phyloP scores from a whole-genome alignment of 345 rosid genomes.

The Heritiera littoralis region DNA sequence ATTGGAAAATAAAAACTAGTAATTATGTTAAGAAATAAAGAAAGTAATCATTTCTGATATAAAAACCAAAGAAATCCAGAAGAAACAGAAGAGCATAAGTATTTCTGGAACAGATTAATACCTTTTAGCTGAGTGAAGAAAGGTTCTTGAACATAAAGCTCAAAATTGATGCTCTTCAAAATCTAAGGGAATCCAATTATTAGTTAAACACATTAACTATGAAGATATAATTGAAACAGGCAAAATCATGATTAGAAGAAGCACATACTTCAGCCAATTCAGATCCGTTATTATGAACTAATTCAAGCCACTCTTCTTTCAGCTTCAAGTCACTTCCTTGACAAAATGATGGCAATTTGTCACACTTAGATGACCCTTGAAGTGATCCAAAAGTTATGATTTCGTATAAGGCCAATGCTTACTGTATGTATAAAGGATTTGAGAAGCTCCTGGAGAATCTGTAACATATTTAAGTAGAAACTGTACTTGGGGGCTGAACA shows the following conservation, averaged over 20 bases:
- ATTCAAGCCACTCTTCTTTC: constrained; percentile 33
- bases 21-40: constrained; percentile 5
- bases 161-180: constrained; percentile 52
- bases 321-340: constrained; percentile 25
- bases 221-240: neutral
- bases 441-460: constrained; percentile 27
- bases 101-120: constrained; percentile 10
- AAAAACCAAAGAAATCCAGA: neutral
- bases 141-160: constrained; percentile 79
- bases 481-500: no score
- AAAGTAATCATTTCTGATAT: neutral
- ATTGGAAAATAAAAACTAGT: neutral
- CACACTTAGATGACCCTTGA: constrained; percentile 1
- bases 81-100: neutral
- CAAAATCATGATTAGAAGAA: neutral
- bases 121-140: constrained; percentile 68
- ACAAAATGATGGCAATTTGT: neutral
- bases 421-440: constrained; percentile 46
- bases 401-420: constrained; percentile 44
- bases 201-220: neutral
- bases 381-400: constrained; percentile 33
- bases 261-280: constrained; percentile 36
- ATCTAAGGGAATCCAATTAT: constrained; percentile 37
- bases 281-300: constrained; percentile 39
- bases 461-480: neutral